phyloP scores from a whole-genome alignment of 1,139 yeast species.

The Debaryomyces fabryi region DNA sequence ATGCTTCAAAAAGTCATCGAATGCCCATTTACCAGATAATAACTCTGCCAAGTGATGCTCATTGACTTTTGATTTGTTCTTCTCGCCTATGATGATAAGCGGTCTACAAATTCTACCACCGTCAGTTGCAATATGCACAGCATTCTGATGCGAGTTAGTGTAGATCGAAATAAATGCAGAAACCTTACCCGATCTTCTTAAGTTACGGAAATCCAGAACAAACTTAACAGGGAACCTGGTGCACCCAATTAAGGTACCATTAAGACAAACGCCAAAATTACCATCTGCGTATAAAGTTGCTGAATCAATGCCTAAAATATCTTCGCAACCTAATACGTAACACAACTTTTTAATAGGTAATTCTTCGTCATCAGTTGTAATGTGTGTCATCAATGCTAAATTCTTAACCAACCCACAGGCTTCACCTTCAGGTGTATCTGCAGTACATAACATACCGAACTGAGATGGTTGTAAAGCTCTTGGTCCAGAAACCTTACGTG shows the following conservation, averaged over 20 bases:
- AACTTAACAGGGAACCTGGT: slow-evolving; percentile 84
- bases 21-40: slow-evolving; percentile 70
- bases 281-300: slow-evolving; percentile 76
- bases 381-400: slow-evolving; percentile 96
- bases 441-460: slow-evolving; percentile 97
- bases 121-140: slow-evolving; percentile 97
- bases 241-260: slow-evolving; percentile 92
- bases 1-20: slow-evolving; percentile 82
- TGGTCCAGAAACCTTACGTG: slow-evolving; percentile 97
- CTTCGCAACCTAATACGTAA: slow-evolving; percentile 86
- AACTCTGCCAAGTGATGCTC: slow-evolving; percentile 68
- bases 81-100: slow-evolving; percentile 73
- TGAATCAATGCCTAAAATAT: slow-evolving; percentile 78
- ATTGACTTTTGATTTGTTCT: slow-evolving; percentile 69
- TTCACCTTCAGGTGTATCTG: slow-evolving; percentile 99
- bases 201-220: slow-evolving; percentile 72
- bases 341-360: slow-evolving; percentile 80
- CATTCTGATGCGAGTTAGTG: slow-evolving; percentile 84
- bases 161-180: slow-evolving; percentile 91
- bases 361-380: slow-evolving; percentile 97
- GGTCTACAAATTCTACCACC: slow-evolving; percentile 99
- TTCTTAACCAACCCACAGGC: slow-evolving; percentile 99
- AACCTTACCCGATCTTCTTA: slow-evolving; percentile 83
- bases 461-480: slow-evolving; percentile 99
- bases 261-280: slow-evolving; percentile 81